These are phyloP conservation scores for Aspergillus sp. DNA, from an alignment of 2,329 filamentous ascomycete species.

Conservation along the genomic window DNA sequence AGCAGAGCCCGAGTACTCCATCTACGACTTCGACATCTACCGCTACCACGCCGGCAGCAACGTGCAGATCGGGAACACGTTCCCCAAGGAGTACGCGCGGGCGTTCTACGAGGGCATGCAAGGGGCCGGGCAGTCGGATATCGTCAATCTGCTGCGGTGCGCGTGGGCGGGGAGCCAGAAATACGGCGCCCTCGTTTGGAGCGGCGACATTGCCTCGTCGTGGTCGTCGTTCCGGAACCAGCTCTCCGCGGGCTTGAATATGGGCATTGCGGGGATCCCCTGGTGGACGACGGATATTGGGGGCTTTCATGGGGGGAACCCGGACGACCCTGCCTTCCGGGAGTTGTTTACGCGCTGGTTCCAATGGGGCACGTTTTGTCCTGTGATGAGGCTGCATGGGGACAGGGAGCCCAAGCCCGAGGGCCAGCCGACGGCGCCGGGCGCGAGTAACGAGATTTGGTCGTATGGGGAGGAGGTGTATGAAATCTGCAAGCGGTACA, in stretches of 20 bases:
- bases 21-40: slow-evolving; percentile 68
- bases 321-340: slow-evolving; percentile 55
- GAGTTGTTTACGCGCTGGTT: slow-evolving; percentile 69
- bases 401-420: slow-evolving; percentile 59
- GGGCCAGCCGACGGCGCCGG: slow-evolving; percentile 27
- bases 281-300: slow-evolving; percentile 74
- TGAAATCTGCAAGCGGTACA: slow-evolving; percentile 59
- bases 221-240: slow-evolving; percentile 62
- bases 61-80: slow-evolving; percentile 60
- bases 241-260: slow-evolving; percentile 63
- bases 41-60: slow-evolving; percentile 59
- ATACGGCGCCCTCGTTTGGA: slow-evolving; percentile 66
- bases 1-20: slow-evolving; percentile 63
- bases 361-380: slow-evolving; percentile 67
- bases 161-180: slow-evolving; percentile 62
- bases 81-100: slow-evolving; percentile 58
- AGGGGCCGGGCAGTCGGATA: slow-evolving; percentile 53
- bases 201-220: slow-evolving; percentile 64
- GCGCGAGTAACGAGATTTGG: slow-evolving; percentile 57
- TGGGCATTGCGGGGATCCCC: slow-evolving; percentile 63
- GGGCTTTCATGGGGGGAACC: slow-evolving; percentile 66
- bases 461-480: slow-evolving; percentile 63
- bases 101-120: slow-evolving; percentile 61
- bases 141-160: slow-evolving; percentile 61
- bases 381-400: slow-evolving; percentile 67